Evolutionary conservation across 2,329 filamentous ascomycete species (phyloP), one percentile per base, ranked within the genome.

Genomic region (Apiospora marii): DNA sequence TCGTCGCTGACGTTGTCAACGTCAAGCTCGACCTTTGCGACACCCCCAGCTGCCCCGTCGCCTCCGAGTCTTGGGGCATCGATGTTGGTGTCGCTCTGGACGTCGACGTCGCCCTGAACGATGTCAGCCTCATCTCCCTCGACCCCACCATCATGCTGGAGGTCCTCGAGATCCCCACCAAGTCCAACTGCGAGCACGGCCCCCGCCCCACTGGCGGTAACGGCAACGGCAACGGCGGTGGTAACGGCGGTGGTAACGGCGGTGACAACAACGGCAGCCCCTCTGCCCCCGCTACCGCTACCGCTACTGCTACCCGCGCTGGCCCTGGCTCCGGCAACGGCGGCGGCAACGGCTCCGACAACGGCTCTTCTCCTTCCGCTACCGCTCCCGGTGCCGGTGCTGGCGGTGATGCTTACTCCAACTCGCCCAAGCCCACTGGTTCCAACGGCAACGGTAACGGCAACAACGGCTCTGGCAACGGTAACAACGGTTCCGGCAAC

Each of bases 1-100:
- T 89, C 61, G 89, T 83, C 77, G 84, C 85, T 72, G 86, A 90
- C 80, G 78, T 91, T 8, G 83, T 88, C n/a, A 85, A 90, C 76
- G 88, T 90, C 78, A 83, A 85, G 72, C 82, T 83, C 73, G 78
- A 81, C 71, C 81, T 86, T 71, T 81, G 83, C 69, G 78, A 76
- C 48, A 81, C 80, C 6, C 78, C 80, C 13, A 70, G 75, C 67
- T 86, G 85, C 76, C 81, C 78, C 34, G 75, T 86, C n/a, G 77
- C 76, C 61, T 74, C 77, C 68, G 82, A 84, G 76, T 80, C 77
- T 70, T 84, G 81, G 73, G 82, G 84, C 74, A 73, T 84, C 64
- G 84, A 84, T 75, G 76, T 84, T 48, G 69, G 70, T 70, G 71
- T 68, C 61, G 41, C 37, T 69, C 70, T 64, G 48, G 71, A 76